Conservation (phyloP, 257 asterid genomes). For the Apocynum venetum region DNA sequence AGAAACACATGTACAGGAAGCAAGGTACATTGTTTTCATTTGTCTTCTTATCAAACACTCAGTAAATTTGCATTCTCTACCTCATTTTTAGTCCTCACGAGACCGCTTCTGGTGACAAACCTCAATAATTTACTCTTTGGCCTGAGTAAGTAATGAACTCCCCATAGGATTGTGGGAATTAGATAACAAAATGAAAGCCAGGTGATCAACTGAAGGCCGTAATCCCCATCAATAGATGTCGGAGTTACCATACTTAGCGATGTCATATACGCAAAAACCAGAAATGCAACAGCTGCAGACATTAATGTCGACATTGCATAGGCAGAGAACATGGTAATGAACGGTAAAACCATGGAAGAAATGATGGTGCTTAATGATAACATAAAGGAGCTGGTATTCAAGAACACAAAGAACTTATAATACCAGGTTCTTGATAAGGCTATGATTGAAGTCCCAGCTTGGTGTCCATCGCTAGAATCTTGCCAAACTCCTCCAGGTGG, state of each 20-base stretch:
- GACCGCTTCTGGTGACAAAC: neutral
- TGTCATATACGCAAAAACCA: neutral
- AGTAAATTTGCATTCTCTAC: neutral
- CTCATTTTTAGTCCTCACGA: neutral
- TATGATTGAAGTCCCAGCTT: neutral
- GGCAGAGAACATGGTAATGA: conserved; percentile 1
- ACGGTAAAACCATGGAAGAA: neutral
- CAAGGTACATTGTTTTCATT: no score
- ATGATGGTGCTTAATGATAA: neutral
- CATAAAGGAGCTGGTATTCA: neutral
- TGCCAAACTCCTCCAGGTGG: neutral
- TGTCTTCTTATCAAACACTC: neutral
- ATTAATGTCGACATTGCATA: neutral
- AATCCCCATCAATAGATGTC: neutral
- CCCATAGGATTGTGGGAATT: neutral
- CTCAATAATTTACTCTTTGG: neutral
- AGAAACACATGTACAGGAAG: no score
- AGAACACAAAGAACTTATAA: neutral
- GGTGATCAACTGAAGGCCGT: neutral
- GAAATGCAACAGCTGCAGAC: conserved; percentile 1
- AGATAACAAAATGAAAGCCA: neutral
- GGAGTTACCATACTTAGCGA: neutral
- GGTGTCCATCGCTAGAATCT: neutral
- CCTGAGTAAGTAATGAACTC: neutral
- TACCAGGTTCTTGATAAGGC: neutral